These are phyloP conservation scores for Scytalidium sp. DNA, from an alignment of 2,329 filamentous ascomycete genomes.

Conservation along the genomic window DNA sequence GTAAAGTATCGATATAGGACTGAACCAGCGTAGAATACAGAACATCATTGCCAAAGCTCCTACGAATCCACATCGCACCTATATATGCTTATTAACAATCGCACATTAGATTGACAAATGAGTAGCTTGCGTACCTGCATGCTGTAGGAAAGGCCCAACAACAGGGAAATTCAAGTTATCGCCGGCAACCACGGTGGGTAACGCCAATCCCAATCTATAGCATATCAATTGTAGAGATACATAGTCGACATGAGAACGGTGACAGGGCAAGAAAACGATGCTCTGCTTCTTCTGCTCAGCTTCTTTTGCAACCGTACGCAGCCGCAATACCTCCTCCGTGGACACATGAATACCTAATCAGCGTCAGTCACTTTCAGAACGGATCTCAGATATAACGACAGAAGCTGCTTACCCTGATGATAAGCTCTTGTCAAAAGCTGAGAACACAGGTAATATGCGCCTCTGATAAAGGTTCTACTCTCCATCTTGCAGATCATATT, in stretches of 20 bases:
- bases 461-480: constrained; percentile 85
- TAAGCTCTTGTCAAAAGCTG: constrained; percentile 91
- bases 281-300: constrained; percentile 87
- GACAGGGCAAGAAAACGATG: constrained; percentile 92
- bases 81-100: constrained; percentile 5
- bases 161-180: constrained; percentile 96
- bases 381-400: constrained; percentile 7
- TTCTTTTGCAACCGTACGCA: constrained; percentile 78
- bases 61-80: constrained; percentile 91
- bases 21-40: constrained; percentile 93
- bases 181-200: constrained; percentile 90
- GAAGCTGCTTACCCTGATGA: constrained; percentile 66
- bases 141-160: constrained; percentile 85
- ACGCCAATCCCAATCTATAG: constrained; percentile 82
- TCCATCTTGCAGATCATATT: constrained; percentile 99
- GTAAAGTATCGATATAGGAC: constrained; percentile 87
- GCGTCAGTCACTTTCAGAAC: not conserved
- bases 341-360: constrained; percentile 77
- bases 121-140: constrained; percentile 57
- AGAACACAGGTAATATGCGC: constrained; percentile 85
- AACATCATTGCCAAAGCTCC: constrained; percentile 88
- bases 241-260: constrained; percentile 94
- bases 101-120: not conserved
- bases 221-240: constrained; percentile 94
- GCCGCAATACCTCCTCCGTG: constrained; percentile 83